Conservation (phyloP, 805 yeast species). For the Blastobotrys chiropterorum region DNA sequence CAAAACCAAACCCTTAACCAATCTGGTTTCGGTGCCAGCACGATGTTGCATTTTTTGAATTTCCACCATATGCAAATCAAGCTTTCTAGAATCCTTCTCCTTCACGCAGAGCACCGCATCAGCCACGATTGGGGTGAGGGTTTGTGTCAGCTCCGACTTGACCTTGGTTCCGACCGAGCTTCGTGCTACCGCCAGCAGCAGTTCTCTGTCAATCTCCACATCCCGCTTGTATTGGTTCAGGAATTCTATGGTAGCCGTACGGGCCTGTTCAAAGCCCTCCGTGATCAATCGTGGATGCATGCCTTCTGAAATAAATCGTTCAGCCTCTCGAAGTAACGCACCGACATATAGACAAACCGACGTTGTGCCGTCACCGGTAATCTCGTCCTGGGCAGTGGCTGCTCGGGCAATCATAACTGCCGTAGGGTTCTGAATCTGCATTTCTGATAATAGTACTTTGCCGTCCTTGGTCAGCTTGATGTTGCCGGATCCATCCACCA, state of each 20-base stretch:
- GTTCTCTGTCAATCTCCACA: constrained; percentile 71
- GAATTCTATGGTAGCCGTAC: constrained; percentile 64
- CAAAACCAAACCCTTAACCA: constrained; percentile 82
- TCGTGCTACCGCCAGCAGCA: constrained; percentile 85
- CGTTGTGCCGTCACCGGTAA: constrained; percentile 99
- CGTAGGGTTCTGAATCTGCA: constrained; percentile 93
- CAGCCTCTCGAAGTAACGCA: constrained; percentile 89
- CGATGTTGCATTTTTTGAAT: constrained; percentile 98
- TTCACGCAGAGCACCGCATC: constrained; percentile 87
- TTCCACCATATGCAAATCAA: constrained; percentile 96
- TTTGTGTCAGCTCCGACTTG: constrained; percentile 64
- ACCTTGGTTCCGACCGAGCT: constrained; percentile 87
- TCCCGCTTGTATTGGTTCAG: constrained; percentile 56
- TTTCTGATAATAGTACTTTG: constrained; percentile 83
- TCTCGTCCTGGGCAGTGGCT: constrained; percentile 97
- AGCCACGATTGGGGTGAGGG: constrained; percentile 88
- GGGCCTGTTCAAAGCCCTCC: constrained; percentile 91
- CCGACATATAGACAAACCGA: constrained; percentile 93
- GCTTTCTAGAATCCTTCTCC: constrained; percentile 35
- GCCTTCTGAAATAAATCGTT: constrained; percentile 85
- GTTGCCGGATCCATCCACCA: constrained; percentile 94
- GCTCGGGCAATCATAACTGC: constrained; percentile 90
- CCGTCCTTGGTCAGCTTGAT: constrained; percentile 97
- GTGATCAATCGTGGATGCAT: constrained; percentile 91
- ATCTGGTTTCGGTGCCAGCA: constrained; percentile 72